These are phyloP conservation scores for Monascus purpureus DNA, from an alignment of 495 filamentous ascomycete species.

Conservation along the genomic window DNA sequence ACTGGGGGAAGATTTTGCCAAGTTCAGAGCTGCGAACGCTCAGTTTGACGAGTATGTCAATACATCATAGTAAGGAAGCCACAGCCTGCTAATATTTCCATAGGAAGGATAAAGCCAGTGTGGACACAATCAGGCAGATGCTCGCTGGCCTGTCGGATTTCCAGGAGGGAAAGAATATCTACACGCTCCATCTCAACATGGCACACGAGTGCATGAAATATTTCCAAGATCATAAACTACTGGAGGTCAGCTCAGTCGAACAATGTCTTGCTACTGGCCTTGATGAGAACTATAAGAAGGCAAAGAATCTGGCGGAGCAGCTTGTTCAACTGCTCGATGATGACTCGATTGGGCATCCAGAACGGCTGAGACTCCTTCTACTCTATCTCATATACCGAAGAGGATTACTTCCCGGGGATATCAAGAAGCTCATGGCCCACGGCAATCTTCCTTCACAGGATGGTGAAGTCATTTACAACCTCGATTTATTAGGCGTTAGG, in stretches of 20 bases:
- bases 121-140: constrained; percentile 96
- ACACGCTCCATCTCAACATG: constrained; percentile 91
- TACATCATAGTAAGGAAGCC: neutral
- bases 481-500: constrained; percentile 70
- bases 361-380: constrained; percentile 71
- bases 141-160: constrained; percentile 87
- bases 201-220: constrained; percentile 94
- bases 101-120: constrained; percentile 47
- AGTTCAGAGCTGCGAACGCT: constrained; percentile 83
- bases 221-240: constrained; percentile 71
- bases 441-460: constrained; percentile 63
- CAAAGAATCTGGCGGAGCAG: constrained; percentile 74
- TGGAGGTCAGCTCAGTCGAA: constrained; percentile 76
- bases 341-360: constrained; percentile 46
- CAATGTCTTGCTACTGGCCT: constrained; percentile 80
- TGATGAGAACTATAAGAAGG: constrained; percentile 83
- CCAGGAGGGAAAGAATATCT: constrained; percentile 86
- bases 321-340: constrained; percentile 82
- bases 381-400: constrained; percentile 79
- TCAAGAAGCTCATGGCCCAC: constrained; percentile 73
- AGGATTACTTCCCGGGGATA: constrained; percentile 76
- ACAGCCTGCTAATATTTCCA: constrained; percentile 2
- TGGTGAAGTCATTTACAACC: constrained; percentile 56
- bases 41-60: constrained; percentile 58
- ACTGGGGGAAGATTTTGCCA: constrained; percentile 81